phyloP scores from a whole-genome alignment of 176 grass and related monocot species.

The Oropetium thomaeum region DNA sequence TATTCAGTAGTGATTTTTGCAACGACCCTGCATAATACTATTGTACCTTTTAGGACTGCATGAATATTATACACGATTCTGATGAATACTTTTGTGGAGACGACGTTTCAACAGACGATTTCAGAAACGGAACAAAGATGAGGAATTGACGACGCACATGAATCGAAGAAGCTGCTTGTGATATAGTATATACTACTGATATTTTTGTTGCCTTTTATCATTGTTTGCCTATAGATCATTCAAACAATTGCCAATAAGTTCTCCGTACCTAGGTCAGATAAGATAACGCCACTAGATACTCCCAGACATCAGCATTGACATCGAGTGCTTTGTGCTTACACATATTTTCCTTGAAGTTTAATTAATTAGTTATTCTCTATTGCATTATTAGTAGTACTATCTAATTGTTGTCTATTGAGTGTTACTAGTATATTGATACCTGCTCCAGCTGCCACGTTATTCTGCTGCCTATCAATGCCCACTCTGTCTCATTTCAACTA shows the following conservation, averaged over 20 bases:
- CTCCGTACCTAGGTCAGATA: neutral
- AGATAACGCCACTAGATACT: neutral
- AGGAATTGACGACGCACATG: too few species aligned
- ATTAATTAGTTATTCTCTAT: neutral
- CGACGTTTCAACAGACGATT: neutral
- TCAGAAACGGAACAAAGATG: neutral
- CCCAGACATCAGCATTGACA: neutral
- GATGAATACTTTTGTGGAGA: neutral
- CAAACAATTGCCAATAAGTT: neutral
- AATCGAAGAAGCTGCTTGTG: too few species aligned
- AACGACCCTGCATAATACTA: neutral
- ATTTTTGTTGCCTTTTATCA: too few species aligned
- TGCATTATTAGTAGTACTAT: neutral
- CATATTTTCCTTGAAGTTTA: neutral
- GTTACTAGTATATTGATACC: neutral
- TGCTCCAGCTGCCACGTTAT: neutral
- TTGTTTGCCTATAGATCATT: neutral
- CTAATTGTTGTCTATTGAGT: too few species aligned
- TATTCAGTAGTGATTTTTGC: neutral
- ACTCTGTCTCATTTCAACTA: neutral
- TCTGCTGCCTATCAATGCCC: neutral
- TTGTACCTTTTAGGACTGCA: too few species aligned
- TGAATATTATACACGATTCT: too few species aligned
- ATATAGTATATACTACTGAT: too few species aligned
- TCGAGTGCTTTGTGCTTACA: too few species aligned